Percentiles rank a stretch among this genome's conserved stretches.
Evolutionary conservation across 306 rosid genomes (phyloP).

Genomic region (Glycine tomentella): DNA sequence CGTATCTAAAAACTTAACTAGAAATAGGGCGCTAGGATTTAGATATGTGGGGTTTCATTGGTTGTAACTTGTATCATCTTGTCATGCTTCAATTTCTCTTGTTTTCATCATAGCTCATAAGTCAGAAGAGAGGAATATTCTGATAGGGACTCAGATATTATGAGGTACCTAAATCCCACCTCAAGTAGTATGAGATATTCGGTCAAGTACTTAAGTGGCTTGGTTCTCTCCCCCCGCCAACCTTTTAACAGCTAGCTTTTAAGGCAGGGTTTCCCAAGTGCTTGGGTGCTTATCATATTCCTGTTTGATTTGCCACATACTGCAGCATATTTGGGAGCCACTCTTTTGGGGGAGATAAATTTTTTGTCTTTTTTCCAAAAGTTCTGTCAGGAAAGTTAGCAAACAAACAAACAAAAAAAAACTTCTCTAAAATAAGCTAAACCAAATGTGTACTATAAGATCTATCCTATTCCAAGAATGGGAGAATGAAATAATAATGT

Average conservation of each 20-base stretch:
- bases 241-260: too few species aligned
- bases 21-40: not conserved
- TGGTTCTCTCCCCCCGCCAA: too few species aligned
- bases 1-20: constrained; percentile 6
- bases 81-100: not conserved
- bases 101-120: not conserved
- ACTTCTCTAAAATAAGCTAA: too few species aligned
- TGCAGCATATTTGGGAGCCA: constrained; percentile 1
- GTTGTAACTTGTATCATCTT: constrained; percentile 9
- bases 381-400: not conserved
- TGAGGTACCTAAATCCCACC: too few species aligned
- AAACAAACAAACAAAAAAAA: not conserved
- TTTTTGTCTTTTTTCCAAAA: not conserved
- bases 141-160: too few species aligned
- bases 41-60: constrained; percentile 26
- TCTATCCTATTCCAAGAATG: too few species aligned
- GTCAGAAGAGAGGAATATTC: constrained; percentile 18
- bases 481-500: too few species aligned
- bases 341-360: not conserved
- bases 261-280: too few species aligned
- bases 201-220: too few species aligned
- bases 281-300: too few species aligned
- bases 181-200: too few species aligned
- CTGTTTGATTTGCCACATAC: constrained; percentile 18
- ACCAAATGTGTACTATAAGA: too few species aligned